Conservation (phyloP, 306 rosid genomes). For the Mimosa pudica region DNA sequence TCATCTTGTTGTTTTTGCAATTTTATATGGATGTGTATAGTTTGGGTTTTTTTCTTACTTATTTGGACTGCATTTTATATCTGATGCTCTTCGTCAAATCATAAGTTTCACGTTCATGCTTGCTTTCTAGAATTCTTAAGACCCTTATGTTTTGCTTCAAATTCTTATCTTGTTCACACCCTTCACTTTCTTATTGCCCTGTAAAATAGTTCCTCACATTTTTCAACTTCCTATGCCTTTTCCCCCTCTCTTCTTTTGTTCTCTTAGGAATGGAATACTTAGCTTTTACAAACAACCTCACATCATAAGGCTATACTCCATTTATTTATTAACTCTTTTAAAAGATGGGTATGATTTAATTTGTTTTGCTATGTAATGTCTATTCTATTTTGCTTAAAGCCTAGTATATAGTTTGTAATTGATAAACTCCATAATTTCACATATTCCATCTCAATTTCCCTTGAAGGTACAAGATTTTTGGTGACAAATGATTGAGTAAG, state of each 20-base stretch:
- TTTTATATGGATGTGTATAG: too few species aligned
- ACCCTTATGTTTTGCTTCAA: conserved; percentile 1
- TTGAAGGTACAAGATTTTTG: too few species aligned
- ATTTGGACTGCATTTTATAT: too few species aligned
- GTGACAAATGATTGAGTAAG: too few species aligned
- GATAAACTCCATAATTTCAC: too few species aligned
- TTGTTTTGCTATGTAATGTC: too few species aligned
- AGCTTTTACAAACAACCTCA: not conserved
- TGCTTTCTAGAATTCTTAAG: conserved; percentile 22
- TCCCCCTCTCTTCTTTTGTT: not conserved
- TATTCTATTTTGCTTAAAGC: too few species aligned
- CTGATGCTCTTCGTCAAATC: conserved; percentile 42
- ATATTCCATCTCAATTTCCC: too few species aligned
- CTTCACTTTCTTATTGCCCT: conserved; percentile 13
- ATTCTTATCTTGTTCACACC: conserved; percentile 1
- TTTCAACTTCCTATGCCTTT: not conserved
- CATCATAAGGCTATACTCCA: not conserved
- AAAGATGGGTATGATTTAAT: too few species aligned
- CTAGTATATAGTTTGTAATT: too few species aligned
- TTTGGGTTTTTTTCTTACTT: not conserved
- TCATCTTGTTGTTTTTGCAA: too few species aligned
- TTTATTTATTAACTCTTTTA: too few species aligned
- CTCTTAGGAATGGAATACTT: not conserved
- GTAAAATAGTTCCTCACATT: conserved; percentile 24
- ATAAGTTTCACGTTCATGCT: conserved; percentile 30